Percentiles rank a stretch among this genome's conserved stretches.
These are phyloP conservation scores for Hydrangea macrophylla DNA, from an alignment of 148 eudicot genomes.

Conservation along the genomic window DNA sequence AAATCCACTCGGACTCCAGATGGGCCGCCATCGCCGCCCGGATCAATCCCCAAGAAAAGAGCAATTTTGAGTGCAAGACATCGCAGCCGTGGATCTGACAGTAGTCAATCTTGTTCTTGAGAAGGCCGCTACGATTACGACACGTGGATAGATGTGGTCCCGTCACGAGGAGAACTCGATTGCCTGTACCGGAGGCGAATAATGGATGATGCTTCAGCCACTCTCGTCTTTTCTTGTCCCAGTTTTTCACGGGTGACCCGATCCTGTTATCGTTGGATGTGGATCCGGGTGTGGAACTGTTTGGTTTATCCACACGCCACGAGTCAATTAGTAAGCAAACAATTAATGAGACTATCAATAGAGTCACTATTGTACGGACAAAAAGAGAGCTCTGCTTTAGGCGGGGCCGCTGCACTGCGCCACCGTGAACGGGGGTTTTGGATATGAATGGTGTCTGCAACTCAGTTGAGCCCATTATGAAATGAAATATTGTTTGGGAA, in stretches of 20 bases:
- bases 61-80: slow-evolving; percentile 35
- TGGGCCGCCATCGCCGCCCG: slow-evolving; percentile 52
- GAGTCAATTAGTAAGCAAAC: too few relatives aligned
- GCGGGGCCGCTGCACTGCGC: too few relatives aligned
- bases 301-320: too few relatives aligned
- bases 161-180: slow-evolving; percentile 13
- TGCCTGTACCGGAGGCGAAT: not conserved
- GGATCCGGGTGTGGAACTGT: slow-evolving; percentile 1
- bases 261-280: slow-evolving; percentile 33
- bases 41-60: slow-evolving; percentile 30
- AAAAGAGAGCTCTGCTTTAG: too few relatives aligned
- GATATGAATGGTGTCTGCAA: too few relatives aligned
- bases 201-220: slow-evolving; percentile 23
- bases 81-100: slow-evolving; percentile 36
- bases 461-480: too few relatives aligned
- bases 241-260: slow-evolving; percentile 16
- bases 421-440: too few relatives aligned
- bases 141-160: slow-evolving; percentile 20
- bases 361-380: too few relatives aligned
- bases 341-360: too few relatives aligned
- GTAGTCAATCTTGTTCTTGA: slow-evolving; percentile 44
- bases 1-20: slow-evolving; percentile 52
- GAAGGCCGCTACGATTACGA: slow-evolving; percentile 15
- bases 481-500: too few relatives aligned
- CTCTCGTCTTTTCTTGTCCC: slow-evolving; percentile 25